Base-by-base conservation (phyloP, 1,284 basidiomycete genomes). In the Malassezia yamatoensis region DNA sequence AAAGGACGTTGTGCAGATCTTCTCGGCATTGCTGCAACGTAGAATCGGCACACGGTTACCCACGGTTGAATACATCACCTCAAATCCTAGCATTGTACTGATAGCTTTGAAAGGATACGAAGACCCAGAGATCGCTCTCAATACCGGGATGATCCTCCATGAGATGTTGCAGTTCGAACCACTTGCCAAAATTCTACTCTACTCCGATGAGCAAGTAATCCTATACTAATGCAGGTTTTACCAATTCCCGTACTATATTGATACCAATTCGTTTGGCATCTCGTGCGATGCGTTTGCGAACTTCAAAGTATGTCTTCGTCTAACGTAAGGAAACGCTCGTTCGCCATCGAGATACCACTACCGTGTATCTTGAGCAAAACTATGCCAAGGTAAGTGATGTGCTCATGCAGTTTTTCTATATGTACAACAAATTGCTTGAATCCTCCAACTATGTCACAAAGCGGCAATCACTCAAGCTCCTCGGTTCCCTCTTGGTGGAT, bases 371-470 rank as follows among this genome's bases (percentile, higher is more conserved):
- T 9, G 91, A 96, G 75, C 85, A 85, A 79, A 88, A 96, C 75
- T 99, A 45, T 11, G 20, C 96, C 72, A 93, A 96, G 66, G 81
- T 39, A 29, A 10, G 34, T 49, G 12, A 9, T 0, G n/a, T 6
- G 16, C 35, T 40, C 13, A 33, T 20, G 6, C 73, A 90, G 85
- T 98, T 98, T 81, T 98, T 99, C 79, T 81, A 83, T 39, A 90
- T 90, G 61, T 96, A 93, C 79, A 88, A 88, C 24, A 85, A 85
- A 15, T 84, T 99, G 59, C 86, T 98, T 64, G 81, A 88, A 45
- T 96, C 90, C 18, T 82, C 81, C 67, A 98, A 98, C 80, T 98
- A 98, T 74, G 94, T 99, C 56, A 98, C 94, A n/a, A 96, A 96
- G 77, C 87, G 94, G 2, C 93, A 99, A 76, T 96, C 91, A 0